Evolutionary conservation across 2,329 filamentous ascomycete genomes (phyloP).

Genomic region (Aspergillus niger): DNA sequence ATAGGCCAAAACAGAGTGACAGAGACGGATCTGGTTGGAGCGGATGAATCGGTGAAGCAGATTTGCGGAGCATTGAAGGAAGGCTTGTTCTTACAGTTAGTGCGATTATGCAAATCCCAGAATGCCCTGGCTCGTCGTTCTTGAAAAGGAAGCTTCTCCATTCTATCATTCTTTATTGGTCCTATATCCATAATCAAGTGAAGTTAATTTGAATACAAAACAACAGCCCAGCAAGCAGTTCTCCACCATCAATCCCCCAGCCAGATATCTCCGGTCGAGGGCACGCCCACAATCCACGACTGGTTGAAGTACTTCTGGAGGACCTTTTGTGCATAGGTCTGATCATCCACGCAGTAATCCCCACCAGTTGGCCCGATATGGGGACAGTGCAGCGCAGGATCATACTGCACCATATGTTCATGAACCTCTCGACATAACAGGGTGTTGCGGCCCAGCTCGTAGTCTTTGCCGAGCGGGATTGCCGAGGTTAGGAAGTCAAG

Average conservation of each 20-base stretch:
- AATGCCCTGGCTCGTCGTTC: too few species aligned
- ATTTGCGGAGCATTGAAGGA: too few species aligned
- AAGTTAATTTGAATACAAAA: too few species aligned
- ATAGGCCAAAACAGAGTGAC: too few species aligned
- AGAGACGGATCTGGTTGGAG: too few species aligned
- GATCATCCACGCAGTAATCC: slow-evolving; percentile 32
- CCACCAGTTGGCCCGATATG: slow-evolving; percentile 32
- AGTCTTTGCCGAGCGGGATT: slow-evolving; percentile 26
- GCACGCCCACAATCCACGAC: slow-evolving; percentile 27
- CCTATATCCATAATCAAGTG: too few species aligned
- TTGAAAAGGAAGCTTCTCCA: too few species aligned
- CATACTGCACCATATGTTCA: slow-evolving; percentile 32
- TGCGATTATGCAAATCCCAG: too few species aligned
- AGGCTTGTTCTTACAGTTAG: too few species aligned
- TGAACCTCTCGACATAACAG: slow-evolving; percentile 33
- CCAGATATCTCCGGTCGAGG: slow-evolving; percentile 25
- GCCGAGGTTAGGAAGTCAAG: slow-evolving; percentile 22
- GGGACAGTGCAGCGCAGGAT: slow-evolving; percentile 29
- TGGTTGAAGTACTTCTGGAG: slow-evolving; percentile 27
- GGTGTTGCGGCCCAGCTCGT: slow-evolving; percentile 30
- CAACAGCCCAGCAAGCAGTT: too few species aligned
- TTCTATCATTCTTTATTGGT: too few species aligned
- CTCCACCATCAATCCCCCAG: background rate
- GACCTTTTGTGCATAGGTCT: slow-evolving; percentile 26
- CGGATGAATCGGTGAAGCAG: background rate